Conservation (phyloP, 2,329 filamentous ascomycete species). For the Fusarium albidum region DNA sequence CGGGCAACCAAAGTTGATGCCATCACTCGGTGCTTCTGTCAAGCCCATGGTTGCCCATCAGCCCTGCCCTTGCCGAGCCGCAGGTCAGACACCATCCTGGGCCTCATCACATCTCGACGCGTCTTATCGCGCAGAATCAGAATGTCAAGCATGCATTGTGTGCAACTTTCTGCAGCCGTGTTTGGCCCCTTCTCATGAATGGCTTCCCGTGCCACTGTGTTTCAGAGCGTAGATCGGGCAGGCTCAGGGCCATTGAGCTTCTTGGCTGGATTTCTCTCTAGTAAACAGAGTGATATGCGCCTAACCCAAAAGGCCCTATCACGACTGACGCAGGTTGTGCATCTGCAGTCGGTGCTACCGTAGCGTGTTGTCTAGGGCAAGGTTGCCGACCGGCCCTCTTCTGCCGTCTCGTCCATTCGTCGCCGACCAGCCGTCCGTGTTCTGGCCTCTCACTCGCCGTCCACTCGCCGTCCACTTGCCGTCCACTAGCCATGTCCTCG, state of each 20-base stretch:
- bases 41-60: slow-evolving; percentile 15
- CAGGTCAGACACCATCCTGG: slow-evolving; percentile 1
- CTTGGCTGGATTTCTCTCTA: slow-evolving; percentile 10
- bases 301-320: slow-evolving; percentile 17
- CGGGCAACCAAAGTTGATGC: slow-evolving; percentile 3
- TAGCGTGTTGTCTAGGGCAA: slow-evolving; percentile 31
- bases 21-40: slow-evolving; percentile 4
- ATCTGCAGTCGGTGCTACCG: slow-evolving; percentile 32
- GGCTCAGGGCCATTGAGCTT: slow-evolving; percentile 9
- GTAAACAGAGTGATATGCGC: slow-evolving; percentile 24
- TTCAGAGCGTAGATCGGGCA: slow-evolving; percentile 3
- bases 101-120: slow-evolving; percentile 11
- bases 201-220: slow-evolving; percentile 12
- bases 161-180: slow-evolving; percentile 21
- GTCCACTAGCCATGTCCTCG: slow-evolving; percentile 16
- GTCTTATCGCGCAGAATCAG: slow-evolving; percentile 8
- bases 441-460: slow-evolving; percentile 24
- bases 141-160: slow-evolving; percentile 17
- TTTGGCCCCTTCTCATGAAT: slow-evolving; percentile 20
- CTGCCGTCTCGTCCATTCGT: slow-evolving; percentile 25
- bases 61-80: slow-evolving; percentile 18
- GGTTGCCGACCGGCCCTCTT: slow-evolving; percentile 27
- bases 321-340: slow-evolving; percentile 29
- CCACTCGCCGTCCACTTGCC: slow-evolving; percentile 21
- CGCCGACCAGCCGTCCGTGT: slow-evolving; percentile 25